Conservation (phyloP, 805 yeast species). For the Kockiozyma suomiensis region DNA sequence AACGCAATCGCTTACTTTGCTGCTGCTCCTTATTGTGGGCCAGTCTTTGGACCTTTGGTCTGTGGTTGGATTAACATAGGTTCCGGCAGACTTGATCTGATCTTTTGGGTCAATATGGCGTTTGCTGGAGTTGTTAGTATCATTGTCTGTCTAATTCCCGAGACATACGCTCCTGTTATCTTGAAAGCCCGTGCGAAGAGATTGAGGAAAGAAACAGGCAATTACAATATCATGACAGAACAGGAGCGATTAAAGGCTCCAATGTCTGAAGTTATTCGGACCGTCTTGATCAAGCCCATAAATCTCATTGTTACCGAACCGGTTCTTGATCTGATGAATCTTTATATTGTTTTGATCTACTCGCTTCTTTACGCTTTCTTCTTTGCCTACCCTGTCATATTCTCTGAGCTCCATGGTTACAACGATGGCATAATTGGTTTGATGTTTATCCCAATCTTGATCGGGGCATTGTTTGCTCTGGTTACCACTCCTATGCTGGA, state of each 20-base stretch:
- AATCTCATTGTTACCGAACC: slow-evolving; percentile 76
- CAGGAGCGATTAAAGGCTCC: slow-evolving; percentile 79
- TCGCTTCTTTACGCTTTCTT: slow-evolving; percentile 90
- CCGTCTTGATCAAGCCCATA: slow-evolving; percentile 75
- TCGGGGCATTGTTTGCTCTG: slow-evolving; percentile 79
- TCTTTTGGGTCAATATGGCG: slow-evolving; percentile 91
- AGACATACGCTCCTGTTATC: slow-evolving; percentile 89
- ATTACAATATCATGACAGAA: slow-evolving; percentile 87
- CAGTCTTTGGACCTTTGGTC: slow-evolving; percentile 84
- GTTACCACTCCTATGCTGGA: slow-evolving; percentile 76
- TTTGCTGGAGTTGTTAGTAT: slow-evolving; percentile 87
- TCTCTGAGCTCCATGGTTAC: slow-evolving; percentile 72
- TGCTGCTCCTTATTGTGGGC: slow-evolving; percentile 91
- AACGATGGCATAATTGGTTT: slow-evolving; percentile 79
- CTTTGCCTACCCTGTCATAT: slow-evolving; percentile 92
- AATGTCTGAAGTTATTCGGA: slow-evolving; percentile 63
- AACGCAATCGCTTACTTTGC: slow-evolving; percentile 89
- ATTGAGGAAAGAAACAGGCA: slow-evolving; percentile 78
- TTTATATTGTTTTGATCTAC: slow-evolving; percentile 84
- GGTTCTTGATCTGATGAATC: slow-evolving; percentile 78
- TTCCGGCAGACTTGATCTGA: slow-evolving; percentile 61
- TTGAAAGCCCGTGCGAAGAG: slow-evolving; percentile 68
- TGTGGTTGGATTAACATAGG: slow-evolving; percentile 81
- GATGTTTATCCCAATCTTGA: slow-evolving; percentile 86
- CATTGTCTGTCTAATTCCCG: slow-evolving; percentile 68